Conservation (phyloP, 495 filamentous ascomycete species). For the Delitschia confertaspora region DNA sequence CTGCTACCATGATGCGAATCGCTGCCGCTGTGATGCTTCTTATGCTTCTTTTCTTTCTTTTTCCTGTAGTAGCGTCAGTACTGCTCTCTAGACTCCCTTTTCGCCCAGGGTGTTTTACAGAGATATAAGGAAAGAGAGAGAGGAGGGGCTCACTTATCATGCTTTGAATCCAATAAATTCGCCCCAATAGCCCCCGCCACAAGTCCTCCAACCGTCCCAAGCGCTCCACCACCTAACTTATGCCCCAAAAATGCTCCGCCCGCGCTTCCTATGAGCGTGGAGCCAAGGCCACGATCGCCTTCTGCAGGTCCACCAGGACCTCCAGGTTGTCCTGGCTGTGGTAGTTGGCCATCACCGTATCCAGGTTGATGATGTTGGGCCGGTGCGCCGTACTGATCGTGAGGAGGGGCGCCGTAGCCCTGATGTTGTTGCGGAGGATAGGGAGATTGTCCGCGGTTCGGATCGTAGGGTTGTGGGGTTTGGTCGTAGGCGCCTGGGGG, state of each 20-base stretch:
- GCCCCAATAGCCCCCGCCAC: slow-evolving; percentile 50
- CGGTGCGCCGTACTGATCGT: slow-evolving; percentile 20
- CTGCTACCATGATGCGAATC: slow-evolving; percentile 11
- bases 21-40: slow-evolving; percentile 16
- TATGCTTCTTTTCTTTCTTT: slow-evolving; percentile 31
- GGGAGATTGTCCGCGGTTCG: slow-evolving; percentile 21
- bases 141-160: slow-evolving; percentile 37
- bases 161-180: slow-evolving; percentile 39
- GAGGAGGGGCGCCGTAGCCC: slow-evolving; percentile 22
- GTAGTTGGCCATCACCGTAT: too few species aligned
- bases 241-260: slow-evolving; percentile 46
- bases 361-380: slow-evolving; percentile 23
- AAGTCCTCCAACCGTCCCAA: slow-evolving; percentile 44
- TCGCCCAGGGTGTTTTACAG: not conserved
- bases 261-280: slow-evolving; percentile 47
- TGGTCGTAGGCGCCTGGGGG: slow-evolving; percentile 21
- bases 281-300: slow-evolving; percentile 46
- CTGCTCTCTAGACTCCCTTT: not conserved
- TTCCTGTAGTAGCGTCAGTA: slow-evolving; percentile 11
- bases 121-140: slow-evolving; percentile 16
- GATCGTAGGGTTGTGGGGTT: slow-evolving; percentile 14
- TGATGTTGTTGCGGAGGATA: slow-evolving; percentile 29
- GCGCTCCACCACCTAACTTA: slow-evolving; percentile 39
- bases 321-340: slow-evolving; percentile 18
- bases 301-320: slow-evolving; percentile 32